These are phyloP conservation scores for Purshia tridentata DNA, from an alignment of 306 rosid genomes.

Conservation along the genomic window DNA sequence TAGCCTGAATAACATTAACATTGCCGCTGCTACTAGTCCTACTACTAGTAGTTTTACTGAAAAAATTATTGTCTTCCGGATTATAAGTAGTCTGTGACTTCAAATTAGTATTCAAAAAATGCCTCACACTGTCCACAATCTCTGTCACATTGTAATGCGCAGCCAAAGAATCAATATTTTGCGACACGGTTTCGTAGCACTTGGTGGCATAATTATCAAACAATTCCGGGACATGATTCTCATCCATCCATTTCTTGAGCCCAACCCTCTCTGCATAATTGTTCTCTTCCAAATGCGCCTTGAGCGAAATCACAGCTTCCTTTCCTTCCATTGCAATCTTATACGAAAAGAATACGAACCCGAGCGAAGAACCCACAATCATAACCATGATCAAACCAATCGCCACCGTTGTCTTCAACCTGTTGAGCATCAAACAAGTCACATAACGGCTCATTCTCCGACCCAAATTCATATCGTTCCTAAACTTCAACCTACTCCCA, in stretches of 20 bases:
- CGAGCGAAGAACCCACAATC: conserved; percentile 29
- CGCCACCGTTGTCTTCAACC: conserved; percentile 41
- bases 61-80: not conserved
- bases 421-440: conserved; percentile 21
- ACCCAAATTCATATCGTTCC: conserved; percentile 3
- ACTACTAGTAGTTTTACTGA: not conserved
- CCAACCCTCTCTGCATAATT: conserved; percentile 40
- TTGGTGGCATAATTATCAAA: conserved; percentile 29
- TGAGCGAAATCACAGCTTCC: conserved; percentile 30
- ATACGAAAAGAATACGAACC: conserved; percentile 39
- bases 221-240: conserved; percentile 25
- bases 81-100: not conserved
- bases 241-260: conserved; percentile 31
- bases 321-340: conserved; percentile 41
- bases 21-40: not conserved
- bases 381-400: conserved; percentile 38
- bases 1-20: not conserved
- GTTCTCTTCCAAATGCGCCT: conserved; percentile 34
- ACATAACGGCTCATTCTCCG: conserved; percentile 17
- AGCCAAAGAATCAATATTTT: conserved; percentile 35
- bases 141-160: conserved; percentile 37
- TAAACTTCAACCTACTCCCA: conserved; percentile 4
- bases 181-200: conserved; percentile 22
- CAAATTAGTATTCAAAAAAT: conserved; percentile 8
- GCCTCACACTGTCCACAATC: conserved; percentile 30